Base-by-base conservation (phyloP, 768 basidiomycete species). In the Neoboletus subvelutipes region DNA sequence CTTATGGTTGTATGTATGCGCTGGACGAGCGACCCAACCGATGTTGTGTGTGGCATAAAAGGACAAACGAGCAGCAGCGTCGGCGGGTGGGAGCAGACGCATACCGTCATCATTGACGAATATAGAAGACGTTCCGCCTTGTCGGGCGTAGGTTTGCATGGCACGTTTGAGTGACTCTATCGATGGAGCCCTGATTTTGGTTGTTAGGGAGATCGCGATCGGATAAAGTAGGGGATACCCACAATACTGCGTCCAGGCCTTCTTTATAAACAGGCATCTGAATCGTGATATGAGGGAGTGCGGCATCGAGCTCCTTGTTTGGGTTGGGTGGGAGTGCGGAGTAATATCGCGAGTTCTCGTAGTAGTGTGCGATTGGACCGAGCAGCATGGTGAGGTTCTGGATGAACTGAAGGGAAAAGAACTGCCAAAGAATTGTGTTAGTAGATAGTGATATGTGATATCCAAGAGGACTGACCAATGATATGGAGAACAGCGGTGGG, bases 101-200 rank as follows among this genome's bases (percentile, higher is more conserved):
- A 86, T 68, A 58, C 85, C 85, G 60, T 86, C 85, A 54, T 86
- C 85, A 57, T 83, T 85, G 48, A 86, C 73, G 58, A 86, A 75
- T 60, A 85, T 83, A 18, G 76, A 76, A 50, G 79, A 80, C 0
- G 79, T 78, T 2, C 85, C 85, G n/a, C 84, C 85, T 61, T 86
- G 84, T 5, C 83, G 77, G 31, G 85, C 85, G 61, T 85, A 84
- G 13, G 83, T 84, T 61, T 81, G 80, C 75, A 85, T 83, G 8
- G 83, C 82, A 68, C 75, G 77, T 64, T 85, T 85, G 52, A 85
- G 65, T 3, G 81, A 83, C 34, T 80, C 76, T 55, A 81, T 77
- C 0, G 80, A 81, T 24, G 78, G 80, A 0, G 80, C 68, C 64
- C 77, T 72, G 46, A 9, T 8, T 37, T 18, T 17, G 50, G 34